These are phyloP conservation scores for Rosa lucieae DNA, from an alignment of 306 rosid genomes.

Conservation along the genomic window DNA sequence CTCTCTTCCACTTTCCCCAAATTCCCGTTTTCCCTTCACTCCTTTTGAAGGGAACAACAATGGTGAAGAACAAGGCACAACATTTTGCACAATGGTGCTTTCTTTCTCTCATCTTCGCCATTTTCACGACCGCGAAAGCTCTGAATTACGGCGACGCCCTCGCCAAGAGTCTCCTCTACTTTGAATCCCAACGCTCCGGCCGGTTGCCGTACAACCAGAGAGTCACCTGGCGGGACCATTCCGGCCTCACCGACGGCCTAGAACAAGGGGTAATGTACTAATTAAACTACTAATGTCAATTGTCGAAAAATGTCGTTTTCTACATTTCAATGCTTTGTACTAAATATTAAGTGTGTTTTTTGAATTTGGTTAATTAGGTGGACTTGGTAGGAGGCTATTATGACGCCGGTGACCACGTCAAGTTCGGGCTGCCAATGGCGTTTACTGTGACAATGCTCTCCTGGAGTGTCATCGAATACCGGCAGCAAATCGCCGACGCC, in stretches of 20 bases:
- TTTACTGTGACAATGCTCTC: conserved; percentile 96
- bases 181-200: conserved; percentile 95
- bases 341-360: neutral
- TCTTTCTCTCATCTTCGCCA: conserved; percentile 28
- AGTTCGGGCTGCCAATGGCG: conserved; percentile 96
- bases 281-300: neutral
- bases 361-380: conserved; percentile 38
- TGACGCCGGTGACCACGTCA: conserved; percentile 98
- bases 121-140: conserved; percentile 33
- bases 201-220: conserved; percentile 89
- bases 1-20: conserved; percentile 9
- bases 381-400: conserved; percentile 97
- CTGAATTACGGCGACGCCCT: conserved; percentile 79
- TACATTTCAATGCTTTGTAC: neutral
- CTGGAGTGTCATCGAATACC: conserved; percentile 78
- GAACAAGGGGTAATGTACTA: conserved; percentile 66
- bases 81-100: conserved; percentile 33
- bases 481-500: conserved; percentile 61
- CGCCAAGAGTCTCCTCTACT: conserved; percentile 81
- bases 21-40: conserved; percentile 42
- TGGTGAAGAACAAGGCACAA: conserved; percentile 31
- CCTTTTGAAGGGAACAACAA: conserved; percentile 56
- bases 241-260: conserved; percentile 95
- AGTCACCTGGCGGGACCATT: conserved; percentile 89
- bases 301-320: neutral